Base-by-base conservation (phyloP, 2,329 filamentous ascomycete species). In the Phaeosphaeria sp. region DNA sequence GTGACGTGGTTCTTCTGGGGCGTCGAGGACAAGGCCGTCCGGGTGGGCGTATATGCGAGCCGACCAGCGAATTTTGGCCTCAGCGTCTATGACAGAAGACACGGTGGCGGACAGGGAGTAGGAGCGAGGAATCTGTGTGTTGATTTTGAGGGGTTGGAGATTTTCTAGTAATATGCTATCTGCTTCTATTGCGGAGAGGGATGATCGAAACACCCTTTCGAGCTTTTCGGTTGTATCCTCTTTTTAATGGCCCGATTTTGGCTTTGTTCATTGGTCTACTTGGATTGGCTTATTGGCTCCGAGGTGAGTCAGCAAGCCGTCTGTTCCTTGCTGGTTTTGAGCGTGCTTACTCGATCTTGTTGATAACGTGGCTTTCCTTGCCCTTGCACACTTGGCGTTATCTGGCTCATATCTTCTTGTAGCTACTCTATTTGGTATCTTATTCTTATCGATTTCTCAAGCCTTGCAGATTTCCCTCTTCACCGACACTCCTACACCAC, bases 1-100 rank as follows among this genome's bases (percentile, higher is more conserved):
- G 82, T 87, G 25, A 85, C 83, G n/a, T 86, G 83, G 80, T 87
- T 87, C 71, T 87, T 87, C 68, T 86, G 82, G 73, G 84, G 83
- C 7, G 82, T 86, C 13, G 84, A 86, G 61, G 83, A 86, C 61
- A 87, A 87, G 68, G 82, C 79, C 24, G 79, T 87, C 21, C 79
- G 84, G 63, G 83, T 87, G 22, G 85, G 85, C 2, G 84, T 86
- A 40, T 87, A 87, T 76, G 85, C 84, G 24, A 83, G 80, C 67
- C 78, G 85, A 25, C 85, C 85, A 3, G 81, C 82, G 45, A 83
- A 80, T 65, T 75, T 85, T 58, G 74, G 74, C 7, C 57, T 71
- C 9, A 75, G 66, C 40, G 57, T 74, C 51, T 77, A 71, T 57
- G 75, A 77, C 39, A 48, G 67, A n/a, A 65, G 71, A 49, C 60